phyloP scores from a whole-genome alignment of 768 basidiomycete species.

The Gelatoporia subvermispora region DNA sequence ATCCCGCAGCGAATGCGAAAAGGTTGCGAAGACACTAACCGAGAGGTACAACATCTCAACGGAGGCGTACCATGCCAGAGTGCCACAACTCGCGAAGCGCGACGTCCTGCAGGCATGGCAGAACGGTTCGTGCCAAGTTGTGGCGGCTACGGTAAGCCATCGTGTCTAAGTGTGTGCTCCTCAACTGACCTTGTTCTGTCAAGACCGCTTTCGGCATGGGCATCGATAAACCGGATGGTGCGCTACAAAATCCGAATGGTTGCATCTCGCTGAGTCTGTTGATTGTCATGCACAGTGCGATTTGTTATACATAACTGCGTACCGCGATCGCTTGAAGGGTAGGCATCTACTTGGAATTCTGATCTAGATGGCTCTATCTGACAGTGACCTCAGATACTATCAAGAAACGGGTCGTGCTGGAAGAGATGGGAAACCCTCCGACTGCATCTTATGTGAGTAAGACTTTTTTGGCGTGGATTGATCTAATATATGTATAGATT shows the following conservation, averaged over 20 bases:
- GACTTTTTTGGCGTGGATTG: no score
- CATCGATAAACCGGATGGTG: constrained; percentile 81
- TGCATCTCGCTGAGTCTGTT: background rate
- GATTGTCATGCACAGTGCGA: constrained; percentile 49
- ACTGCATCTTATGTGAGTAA: constrained; percentile 80
- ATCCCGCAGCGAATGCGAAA: constrained; percentile 71
- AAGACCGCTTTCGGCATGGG: constrained; percentile 97
- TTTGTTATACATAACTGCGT: constrained; percentile 87
- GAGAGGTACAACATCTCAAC: constrained; percentile 56
- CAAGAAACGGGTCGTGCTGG: constrained; percentile 99
- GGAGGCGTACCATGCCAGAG: constrained; percentile 81
- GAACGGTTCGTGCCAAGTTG: constrained; percentile 62
- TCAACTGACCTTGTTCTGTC: no score
- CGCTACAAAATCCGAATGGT: constrained; percentile 6
- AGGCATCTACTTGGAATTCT: constrained; percentile 17
- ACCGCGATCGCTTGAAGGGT: constrained; percentile 84
- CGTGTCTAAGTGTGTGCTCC: no score
- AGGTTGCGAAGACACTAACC: constrained; percentile 64
- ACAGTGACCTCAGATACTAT: constrained; percentile 53
- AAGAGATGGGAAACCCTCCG: constrained; percentile 77
- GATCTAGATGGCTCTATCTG: constrained; percentile 5
- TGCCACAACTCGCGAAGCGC: constrained; percentile 61
- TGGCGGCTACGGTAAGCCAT: constrained; percentile 81
- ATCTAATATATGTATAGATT: constrained; percentile 46
- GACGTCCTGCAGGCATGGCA: constrained; percentile 71